Evolutionary conservation across 176 grass and related monocot genomes (phyloP).

Genomic region (Carex myosuroides): DNA sequence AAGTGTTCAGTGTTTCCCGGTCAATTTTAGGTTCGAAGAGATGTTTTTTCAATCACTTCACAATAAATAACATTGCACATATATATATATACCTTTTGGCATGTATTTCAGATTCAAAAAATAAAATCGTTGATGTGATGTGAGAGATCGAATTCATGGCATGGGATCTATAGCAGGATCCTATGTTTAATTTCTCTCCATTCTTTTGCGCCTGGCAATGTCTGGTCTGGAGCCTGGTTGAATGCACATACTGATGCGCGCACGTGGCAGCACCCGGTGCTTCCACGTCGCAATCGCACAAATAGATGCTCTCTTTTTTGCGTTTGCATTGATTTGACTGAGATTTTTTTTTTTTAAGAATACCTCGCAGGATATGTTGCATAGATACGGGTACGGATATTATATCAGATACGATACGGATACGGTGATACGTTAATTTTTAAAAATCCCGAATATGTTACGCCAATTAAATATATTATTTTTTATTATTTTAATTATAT

Average conservation of each 20-base stretch:
- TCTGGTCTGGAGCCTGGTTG: background rate
- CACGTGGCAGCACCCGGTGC: background rate
- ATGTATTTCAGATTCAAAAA: background rate
- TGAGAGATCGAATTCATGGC: background rate
- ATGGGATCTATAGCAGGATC: background rate
- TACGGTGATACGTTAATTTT: too few species aligned
- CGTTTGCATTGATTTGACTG: too few species aligned
- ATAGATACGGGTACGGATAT: too few species aligned
- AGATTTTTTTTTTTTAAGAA: too few species aligned
- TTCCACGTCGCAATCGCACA: background rate
- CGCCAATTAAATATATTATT: too few species aligned
- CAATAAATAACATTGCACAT: background rate
- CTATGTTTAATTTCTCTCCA: background rate
- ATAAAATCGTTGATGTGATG: background rate
- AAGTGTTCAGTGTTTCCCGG: background rate
- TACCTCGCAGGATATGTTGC: too few species aligned
- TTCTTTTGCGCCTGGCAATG: background rate
- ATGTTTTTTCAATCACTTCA: constrained; percentile 18
- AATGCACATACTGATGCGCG: background rate
- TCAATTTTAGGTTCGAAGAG: background rate
- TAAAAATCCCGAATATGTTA: too few species aligned
- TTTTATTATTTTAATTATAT: too few species aligned
- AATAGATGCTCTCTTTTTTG: background rate
- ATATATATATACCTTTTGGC: background rate
- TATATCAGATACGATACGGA: too few species aligned